Evolutionary conservation across 2,329 filamentous ascomycete genomes (phyloP).

Genomic region (Microdochium nivale): DNA sequence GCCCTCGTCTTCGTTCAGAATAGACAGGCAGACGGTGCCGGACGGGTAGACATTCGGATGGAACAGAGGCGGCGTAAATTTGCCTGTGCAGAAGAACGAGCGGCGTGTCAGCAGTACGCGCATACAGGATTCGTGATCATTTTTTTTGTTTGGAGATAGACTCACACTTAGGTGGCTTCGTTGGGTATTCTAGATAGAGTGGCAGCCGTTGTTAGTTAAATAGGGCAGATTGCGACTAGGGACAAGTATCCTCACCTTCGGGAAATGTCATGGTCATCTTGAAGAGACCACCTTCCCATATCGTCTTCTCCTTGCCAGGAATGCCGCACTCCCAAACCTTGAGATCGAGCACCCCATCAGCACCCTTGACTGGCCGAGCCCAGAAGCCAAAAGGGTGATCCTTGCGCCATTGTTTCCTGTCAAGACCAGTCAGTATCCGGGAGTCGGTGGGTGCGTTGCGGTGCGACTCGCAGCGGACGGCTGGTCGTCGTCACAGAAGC

Average conservation of each 20-base stretch:
- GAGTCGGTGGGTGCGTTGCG: neutral
- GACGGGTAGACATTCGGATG: slow-evolving; percentile 98
- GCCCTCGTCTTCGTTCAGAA: slow-evolving; percentile 95
- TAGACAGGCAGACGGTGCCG: slow-evolving; percentile 93
- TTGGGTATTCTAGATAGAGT: slow-evolving; percentile 72
- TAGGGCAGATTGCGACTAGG: slow-evolving; percentile 8
- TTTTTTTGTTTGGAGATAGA: slow-evolving; percentile 7
- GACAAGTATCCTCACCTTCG: slow-evolving; percentile 56
- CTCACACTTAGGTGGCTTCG: slow-evolving; percentile 97
- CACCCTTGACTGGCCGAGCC: slow-evolving; percentile 74
- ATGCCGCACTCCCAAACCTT: slow-evolving; percentile 97
- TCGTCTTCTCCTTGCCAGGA: slow-evolving; percentile 90
- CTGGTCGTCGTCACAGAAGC: neutral
- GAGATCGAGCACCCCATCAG: slow-evolving; percentile 76
- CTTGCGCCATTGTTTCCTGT: slow-evolving; percentile 89
- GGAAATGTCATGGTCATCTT: slow-evolving; percentile 91
- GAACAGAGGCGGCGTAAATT: slow-evolving; percentile 92
- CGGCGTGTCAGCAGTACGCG: slow-evolving; percentile 5
- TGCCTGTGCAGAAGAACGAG: slow-evolving; percentile 66
- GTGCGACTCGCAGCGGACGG: neutral
- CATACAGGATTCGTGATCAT: neutral
- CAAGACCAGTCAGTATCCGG: neutral
- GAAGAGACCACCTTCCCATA: slow-evolving; percentile 97
- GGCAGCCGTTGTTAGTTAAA: neutral
- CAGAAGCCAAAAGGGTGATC: slow-evolving; percentile 98